Percentiles rank a stretch among this genome's conserved stretches.
Conservation (phyloP, 2,329 filamentous ascomycete species). For the Helotiales sp. region DNA sequence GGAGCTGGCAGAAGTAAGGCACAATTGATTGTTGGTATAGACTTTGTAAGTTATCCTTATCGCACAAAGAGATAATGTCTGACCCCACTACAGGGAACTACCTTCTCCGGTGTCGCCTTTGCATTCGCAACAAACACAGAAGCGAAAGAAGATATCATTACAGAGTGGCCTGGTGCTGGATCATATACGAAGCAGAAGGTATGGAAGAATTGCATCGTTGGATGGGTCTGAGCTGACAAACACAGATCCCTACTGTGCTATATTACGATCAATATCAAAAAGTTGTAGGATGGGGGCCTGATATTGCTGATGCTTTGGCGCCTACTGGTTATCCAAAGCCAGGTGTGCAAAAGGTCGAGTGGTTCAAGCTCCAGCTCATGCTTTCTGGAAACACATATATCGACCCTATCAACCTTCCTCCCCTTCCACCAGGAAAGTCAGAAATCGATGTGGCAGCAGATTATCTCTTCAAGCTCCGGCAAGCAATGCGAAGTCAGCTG, state of each 20-base stretch:
- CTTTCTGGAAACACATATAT: constrained; percentile 98
- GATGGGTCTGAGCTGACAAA: constrained; percentile 20
- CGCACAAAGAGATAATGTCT: constrained; percentile 8
- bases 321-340: constrained; percentile 97
- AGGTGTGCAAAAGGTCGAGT: constrained; percentile 97
- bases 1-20: constrained; percentile 89
- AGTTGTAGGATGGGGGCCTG: constrained; percentile 98
- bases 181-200: constrained; percentile 99
- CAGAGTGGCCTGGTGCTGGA: constrained; percentile 96
- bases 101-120: constrained; percentile 96
- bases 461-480: constrained; percentile 96
- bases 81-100: constrained; percentile 69
- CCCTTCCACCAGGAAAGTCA: constrained; percentile 94
- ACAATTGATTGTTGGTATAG: constrained; percentile 96
- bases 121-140: constrained; percentile 93
- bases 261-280: constrained; percentile 99
- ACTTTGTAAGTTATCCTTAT: constrained; percentile 70
- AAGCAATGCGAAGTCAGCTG: constrained; percentile 92
- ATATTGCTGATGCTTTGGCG: constrained; percentile 94
- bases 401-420: constrained; percentile 97
- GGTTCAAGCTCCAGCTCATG: constrained; percentile 99
- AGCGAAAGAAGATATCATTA: constrained; percentile 97
- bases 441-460: constrained; percentile 99
- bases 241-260: constrained; percentile 93
- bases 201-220: neutral